Percentiles rank a stretch among this genome's conserved stretches.
These are phyloP conservation scores for Ophiocordyceps camponoti-leonardi DNA, from an alignment of 2,329 filamentous ascomycete species.

Conservation along the genomic window DNA sequence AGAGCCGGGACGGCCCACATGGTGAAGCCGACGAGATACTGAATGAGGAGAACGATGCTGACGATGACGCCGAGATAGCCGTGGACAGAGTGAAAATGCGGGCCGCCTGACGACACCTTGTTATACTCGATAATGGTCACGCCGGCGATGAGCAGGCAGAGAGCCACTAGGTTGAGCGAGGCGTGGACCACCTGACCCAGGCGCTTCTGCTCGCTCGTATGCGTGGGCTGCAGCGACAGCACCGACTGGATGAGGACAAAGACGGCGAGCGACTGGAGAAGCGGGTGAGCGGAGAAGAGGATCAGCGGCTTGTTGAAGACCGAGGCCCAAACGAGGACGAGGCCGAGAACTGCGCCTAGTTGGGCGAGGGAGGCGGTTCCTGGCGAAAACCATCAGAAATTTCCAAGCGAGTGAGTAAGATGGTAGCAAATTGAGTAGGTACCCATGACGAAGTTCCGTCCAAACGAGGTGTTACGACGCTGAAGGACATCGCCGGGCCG, in stretches of 20 bases:
- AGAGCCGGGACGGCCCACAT: conserved; percentile 61
- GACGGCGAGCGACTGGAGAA: conserved; percentile 49
- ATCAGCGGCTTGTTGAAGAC: conserved; percentile 55
- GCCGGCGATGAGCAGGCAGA: conserved; percentile 45
- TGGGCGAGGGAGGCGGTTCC: conserved; percentile 73
- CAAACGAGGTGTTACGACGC: conserved; percentile 41
- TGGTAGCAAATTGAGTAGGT: conserved; percentile 3
- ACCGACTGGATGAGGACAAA: conserved; percentile 64
- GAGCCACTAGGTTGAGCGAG: conserved; percentile 47
- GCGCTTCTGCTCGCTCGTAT: conserved; percentile 56
- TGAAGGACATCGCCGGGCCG: conserved; percentile 58
- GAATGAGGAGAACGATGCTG: conserved; percentile 50
- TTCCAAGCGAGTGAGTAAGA: conserved; percentile 1
- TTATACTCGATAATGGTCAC: conserved; percentile 65
- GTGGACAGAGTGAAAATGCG: conserved; percentile 67
- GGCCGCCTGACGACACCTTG: conserved; percentile 50
- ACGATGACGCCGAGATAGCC: conserved; percentile 68
- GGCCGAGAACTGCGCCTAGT: conserved; percentile 57
- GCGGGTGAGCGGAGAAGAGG: conserved; percentile 78
- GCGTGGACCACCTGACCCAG: conserved; percentile 46
- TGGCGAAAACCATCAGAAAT: conserved; percentile 15
- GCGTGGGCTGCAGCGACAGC: conserved; percentile 75
- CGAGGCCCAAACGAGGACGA: conserved; percentile 59
- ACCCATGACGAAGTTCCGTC: conserved; percentile 63
- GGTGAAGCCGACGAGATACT: conserved; percentile 65